Conservation (phyloP, 306 rosid species). For the Myrica gale region DNA sequence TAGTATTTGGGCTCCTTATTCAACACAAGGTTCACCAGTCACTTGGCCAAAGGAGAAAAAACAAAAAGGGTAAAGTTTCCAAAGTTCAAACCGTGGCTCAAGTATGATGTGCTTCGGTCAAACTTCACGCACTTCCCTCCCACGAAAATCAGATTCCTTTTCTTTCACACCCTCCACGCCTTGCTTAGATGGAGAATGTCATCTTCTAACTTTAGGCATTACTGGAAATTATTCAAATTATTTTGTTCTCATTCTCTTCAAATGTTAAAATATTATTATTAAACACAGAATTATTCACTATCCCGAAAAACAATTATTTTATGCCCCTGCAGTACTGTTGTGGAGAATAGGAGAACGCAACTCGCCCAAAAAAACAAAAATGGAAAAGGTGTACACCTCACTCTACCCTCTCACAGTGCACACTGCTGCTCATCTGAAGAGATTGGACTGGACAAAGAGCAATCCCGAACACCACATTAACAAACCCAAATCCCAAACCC, state of each 20-base stretch:
- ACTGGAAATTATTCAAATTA: slow-evolving; percentile 28
- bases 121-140: slow-evolving; percentile 30
- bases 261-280: slow-evolving; percentile 28
- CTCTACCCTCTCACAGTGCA: background rate
- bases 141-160: slow-evolving; percentile 42
- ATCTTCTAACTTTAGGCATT: slow-evolving; percentile 12
- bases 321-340: slow-evolving; percentile 8
- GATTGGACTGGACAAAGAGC: slow-evolving; percentile 38
- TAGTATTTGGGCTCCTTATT: no score
- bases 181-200: slow-evolving; percentile 34
- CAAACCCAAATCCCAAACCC: slow-evolving; percentile 25
- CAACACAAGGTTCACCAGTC: background rate
- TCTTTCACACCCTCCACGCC: slow-evolving; percentile 29
- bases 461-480: slow-evolving; percentile 32
- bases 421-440: slow-evolving; percentile 35
- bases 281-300: slow-evolving; percentile 10
- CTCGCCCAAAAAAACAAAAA: no score
- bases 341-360: background rate
- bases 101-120: slow-evolving; percentile 39
- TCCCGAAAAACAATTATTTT: slow-evolving; percentile 14
- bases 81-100: slow-evolving; percentile 22
- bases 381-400: no score
- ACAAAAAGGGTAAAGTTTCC: background rate
- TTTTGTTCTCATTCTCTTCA: slow-evolving; percentile 62
- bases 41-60: background rate